Conservation (phyloP, 176 grass and related monocot species). For the Lolium rigidum region DNA sequence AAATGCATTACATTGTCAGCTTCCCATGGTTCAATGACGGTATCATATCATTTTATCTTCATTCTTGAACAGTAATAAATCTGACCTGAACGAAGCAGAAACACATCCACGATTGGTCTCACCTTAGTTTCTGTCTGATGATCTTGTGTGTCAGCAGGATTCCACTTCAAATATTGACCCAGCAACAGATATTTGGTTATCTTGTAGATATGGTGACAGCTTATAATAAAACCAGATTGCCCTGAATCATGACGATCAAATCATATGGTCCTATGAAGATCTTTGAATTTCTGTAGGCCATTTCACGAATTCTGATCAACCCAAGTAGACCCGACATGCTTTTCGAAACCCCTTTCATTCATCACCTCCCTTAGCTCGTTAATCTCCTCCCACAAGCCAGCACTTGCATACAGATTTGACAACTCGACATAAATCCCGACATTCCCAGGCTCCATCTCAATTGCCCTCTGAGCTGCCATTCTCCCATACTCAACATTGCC, state of each 20-base stretch:
- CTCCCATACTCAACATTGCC: constrained; percentile 52
- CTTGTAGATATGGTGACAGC: neutral
- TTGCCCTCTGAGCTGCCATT: constrained; percentile 68
- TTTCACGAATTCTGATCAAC: constrained; percentile 46
- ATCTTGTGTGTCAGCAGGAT: neutral
- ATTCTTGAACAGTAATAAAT: constrained; percentile 16
- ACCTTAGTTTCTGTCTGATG: neutral
- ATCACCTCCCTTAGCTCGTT: constrained; percentile 52
- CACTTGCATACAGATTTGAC: constrained; percentile 69
- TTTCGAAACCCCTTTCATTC: constrained; percentile 60
- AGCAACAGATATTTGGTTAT: neutral
- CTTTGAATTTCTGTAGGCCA: neutral
- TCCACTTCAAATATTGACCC: neutral
- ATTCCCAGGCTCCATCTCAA: constrained; percentile 61
- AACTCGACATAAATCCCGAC: constrained; percentile 55
- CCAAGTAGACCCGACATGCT: constrained; percentile 58
- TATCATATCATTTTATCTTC: neutral
- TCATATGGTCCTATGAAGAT: constrained; percentile 3
- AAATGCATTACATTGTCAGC: constrained; percentile 7
- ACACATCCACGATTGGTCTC: neutral
- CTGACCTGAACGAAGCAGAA: constrained; percentile 2
- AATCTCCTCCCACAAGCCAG: constrained; percentile 69
- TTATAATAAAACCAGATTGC: neutral
- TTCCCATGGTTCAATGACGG: neutral
- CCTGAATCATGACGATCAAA: constrained; percentile 5